Conservation (phyloP, 2,329 filamentous ascomycete genomes). For the Aureobasidium sp. region DNA sequence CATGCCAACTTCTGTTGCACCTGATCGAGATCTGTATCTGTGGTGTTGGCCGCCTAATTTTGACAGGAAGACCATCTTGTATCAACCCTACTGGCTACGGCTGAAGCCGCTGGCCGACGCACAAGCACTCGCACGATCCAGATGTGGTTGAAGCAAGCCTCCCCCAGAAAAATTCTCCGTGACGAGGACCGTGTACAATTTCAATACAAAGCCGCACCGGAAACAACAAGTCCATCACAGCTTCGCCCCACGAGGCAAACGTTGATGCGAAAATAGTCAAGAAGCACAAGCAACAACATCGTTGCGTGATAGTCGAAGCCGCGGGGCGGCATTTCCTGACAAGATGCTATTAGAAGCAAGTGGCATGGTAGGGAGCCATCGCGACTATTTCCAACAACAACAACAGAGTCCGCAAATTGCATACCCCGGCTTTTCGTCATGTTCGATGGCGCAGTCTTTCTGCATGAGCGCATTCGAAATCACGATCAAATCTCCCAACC, state of each 20-base stretch:
- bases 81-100: neutral
- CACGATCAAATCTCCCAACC: neutral
- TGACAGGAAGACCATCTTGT: neutral
- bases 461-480: neutral
- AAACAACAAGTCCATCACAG: neutral
- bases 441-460: neutral
- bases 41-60: neutral
- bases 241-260: neutral
- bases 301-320: neutral
- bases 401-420: neutral
- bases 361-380: neutral
- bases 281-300: neutral
- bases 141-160: neutral
- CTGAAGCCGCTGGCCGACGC: neutral
- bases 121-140: neutral
- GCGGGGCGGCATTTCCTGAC: neutral
- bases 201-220: neutral
- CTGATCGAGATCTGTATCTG: neutral
- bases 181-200: conserved; percentile 1
- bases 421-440: neutral
- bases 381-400: neutral
- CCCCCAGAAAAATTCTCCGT: neutral
- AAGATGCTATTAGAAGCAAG: neutral
- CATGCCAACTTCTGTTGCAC: neutral
- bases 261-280: neutral